Percentiles rank a stretch among this genome's conserved stretches.
phyloP scores from a whole-genome alignment of 331 rosid species.

The Dryas integrifolia region DNA sequence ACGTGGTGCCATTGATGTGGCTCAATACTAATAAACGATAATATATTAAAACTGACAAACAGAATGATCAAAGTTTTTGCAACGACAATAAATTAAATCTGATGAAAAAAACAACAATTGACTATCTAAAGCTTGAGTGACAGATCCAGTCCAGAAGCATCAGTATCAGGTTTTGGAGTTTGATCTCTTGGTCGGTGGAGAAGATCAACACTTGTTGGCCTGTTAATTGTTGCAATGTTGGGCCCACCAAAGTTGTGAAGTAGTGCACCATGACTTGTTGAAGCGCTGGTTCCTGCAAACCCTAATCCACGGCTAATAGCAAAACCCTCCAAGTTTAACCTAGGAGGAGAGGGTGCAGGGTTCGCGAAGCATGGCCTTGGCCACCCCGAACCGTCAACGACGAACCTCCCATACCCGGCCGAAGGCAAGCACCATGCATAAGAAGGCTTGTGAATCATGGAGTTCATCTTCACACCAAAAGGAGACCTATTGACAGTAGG shows the following conservation, averaged over 20 bases:
- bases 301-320: constrained; percentile 9
- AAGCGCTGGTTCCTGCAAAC: constrained; percentile 6
- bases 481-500: constrained; percentile 24
- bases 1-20: no score
- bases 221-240: no score
- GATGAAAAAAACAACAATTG: neutral
- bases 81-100: neutral
- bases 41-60: no score
- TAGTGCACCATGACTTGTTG: neutral
- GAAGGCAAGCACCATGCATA: constrained; percentile 20
- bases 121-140: constrained; percentile 4
- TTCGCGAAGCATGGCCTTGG: constrained; percentile 1
- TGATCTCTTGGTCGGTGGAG: neutral
- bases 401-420: neutral
- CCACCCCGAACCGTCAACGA: neutral
- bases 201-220: neutral
- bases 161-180: neutral
- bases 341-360: constrained; percentile 20
- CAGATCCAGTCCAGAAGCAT: neutral
- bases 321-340: constrained; percentile 22
- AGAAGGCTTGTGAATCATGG: constrained; percentile 50
- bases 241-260: neutral
- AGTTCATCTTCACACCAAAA: constrained; percentile 39
- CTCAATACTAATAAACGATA: no score
- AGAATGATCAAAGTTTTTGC: no score